Conservation (phyloP, 306 rosid genomes). For the Astragalus glycyphyllos region DNA sequence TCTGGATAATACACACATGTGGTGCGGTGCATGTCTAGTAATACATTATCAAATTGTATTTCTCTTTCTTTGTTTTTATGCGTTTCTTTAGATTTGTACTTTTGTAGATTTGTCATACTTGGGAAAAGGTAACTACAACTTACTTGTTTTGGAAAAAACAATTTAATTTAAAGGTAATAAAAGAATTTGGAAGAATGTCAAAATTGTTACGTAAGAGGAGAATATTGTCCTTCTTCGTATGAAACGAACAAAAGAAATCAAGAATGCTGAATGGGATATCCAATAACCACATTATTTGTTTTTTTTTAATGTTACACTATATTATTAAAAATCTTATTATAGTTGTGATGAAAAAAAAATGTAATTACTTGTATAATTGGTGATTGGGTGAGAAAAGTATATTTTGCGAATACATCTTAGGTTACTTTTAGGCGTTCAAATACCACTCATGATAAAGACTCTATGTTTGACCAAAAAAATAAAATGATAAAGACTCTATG, state of each 20-base stretch:
- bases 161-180: not conserved
- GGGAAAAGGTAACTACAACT: slow-evolving; percentile 3
- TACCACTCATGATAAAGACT: too few relatives aligned
- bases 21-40: not conserved
- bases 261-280: slow-evolving; percentile 17
- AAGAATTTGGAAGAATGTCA: slow-evolving; percentile 29
- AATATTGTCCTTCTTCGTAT: slow-evolving; percentile 36
- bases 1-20: not conserved
- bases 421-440: too few relatives aligned
- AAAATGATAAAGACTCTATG: too few relatives aligned
- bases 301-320: too few relatives aligned
- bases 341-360: too few relatives aligned
- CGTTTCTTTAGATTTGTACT: slow-evolving; percentile 12
- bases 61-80: not conserved
- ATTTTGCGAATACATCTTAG: too few relatives aligned
- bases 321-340: too few relatives aligned
- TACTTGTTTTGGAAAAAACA: not conserved
- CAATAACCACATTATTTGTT: slow-evolving; percentile 23
- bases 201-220: not conserved
- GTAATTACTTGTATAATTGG: too few relatives aligned
- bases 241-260: slow-evolving; percentile 38
- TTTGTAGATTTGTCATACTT: slow-evolving; percentile 10
- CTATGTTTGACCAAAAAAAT: too few relatives aligned
- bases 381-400: too few relatives aligned
- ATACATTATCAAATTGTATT: slow-evolving; percentile 1